phyloP scores from a whole-genome alignment of 768 basidiomycete genomes.

The Hydnomerulius pinastri region DNA sequence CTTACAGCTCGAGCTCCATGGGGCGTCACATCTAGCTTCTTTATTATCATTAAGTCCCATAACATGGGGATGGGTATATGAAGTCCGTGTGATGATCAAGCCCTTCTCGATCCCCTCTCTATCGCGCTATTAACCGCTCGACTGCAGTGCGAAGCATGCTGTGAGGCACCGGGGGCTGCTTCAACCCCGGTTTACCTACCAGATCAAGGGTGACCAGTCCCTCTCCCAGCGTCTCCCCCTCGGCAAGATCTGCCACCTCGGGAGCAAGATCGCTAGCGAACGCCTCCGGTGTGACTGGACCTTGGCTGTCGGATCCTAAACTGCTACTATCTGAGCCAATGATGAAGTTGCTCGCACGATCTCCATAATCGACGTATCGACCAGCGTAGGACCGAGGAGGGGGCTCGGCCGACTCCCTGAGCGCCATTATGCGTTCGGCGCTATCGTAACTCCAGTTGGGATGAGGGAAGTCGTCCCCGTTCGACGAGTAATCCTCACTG shows the following conservation, averaged over 20 bases:
- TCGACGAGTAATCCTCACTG: neutral
- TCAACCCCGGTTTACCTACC: neutral
- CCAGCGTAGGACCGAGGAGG: neutral
- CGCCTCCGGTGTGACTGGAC: conserved; percentile 51
- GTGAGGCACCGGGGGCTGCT: neutral
- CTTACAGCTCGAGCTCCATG: neutral
- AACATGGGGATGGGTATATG: neutral
- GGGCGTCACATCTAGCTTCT: neutral
- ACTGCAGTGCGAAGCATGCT: neutral
- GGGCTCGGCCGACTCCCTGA: neutral
- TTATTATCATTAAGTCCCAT: neutral
- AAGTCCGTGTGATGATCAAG: neutral
- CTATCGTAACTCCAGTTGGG: neutral
- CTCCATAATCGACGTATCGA: neutral
- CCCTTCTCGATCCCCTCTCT: neutral
- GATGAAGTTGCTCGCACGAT: neutral
- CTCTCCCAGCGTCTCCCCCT: conserved; percentile 29
- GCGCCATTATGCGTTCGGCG: neutral
- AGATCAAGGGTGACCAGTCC: neutral
- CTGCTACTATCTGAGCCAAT: neutral
- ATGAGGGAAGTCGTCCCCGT: conserved; percentile 2
- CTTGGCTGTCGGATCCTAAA: conserved; percentile 34
- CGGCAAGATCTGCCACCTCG: conserved; percentile 45
- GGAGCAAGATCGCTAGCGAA: conserved; percentile 41
- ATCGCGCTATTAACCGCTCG: neutral